A percentile compares a stretch with the other conserved stretches of the same genome.
These are phyloP conservation scores for Metschnikowia aberdeeniae DNA, from an alignment of 805 yeast genomes.

Conservation along the genomic window DNA sequence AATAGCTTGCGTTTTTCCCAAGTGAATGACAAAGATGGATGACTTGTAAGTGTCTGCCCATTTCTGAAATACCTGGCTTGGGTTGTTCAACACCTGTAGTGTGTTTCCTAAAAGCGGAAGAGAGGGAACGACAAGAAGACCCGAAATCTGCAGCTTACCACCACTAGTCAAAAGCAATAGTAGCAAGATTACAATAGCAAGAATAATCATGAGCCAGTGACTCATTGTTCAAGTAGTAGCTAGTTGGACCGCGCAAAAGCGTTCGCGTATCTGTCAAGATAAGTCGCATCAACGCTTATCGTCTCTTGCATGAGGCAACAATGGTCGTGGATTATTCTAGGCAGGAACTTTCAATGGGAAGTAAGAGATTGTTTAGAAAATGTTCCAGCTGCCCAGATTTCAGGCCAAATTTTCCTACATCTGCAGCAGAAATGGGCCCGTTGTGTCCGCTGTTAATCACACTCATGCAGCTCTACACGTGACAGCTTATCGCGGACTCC, in stretches of 20 bases:
- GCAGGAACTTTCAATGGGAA: no score
- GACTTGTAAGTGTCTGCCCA: slow-evolving; percentile 43
- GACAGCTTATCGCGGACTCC: background rate
- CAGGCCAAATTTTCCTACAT: no score
- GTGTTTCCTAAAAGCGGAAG: slow-evolving; percentile 52
- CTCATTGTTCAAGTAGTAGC: background rate
- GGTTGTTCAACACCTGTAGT: slow-evolving; percentile 42
- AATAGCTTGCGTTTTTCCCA: slow-evolving; percentile 55
- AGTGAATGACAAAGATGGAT: slow-evolving; percentile 55
- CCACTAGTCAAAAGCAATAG: background rate
- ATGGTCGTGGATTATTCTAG: no score
- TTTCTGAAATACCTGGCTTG: slow-evolving; percentile 43
- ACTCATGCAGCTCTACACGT: background rate
- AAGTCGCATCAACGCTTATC: no score
- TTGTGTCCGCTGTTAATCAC: background rate
- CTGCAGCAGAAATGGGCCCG: no score
- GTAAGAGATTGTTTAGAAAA: no score
- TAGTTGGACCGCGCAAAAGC: no score
- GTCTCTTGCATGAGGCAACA: no score
- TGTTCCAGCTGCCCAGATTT: no score
- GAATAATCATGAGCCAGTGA: background rate
- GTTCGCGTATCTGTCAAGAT: no score
- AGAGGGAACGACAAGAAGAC: slow-evolving; percentile 42
- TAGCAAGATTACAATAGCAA: slow-evolving; percentile 3
- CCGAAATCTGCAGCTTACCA: slow-evolving; percentile 20